Evolutionary conservation across 495 filamentous ascomycete genomes (phyloP).

Genomic region (Delitschia confertaspora): DNA sequence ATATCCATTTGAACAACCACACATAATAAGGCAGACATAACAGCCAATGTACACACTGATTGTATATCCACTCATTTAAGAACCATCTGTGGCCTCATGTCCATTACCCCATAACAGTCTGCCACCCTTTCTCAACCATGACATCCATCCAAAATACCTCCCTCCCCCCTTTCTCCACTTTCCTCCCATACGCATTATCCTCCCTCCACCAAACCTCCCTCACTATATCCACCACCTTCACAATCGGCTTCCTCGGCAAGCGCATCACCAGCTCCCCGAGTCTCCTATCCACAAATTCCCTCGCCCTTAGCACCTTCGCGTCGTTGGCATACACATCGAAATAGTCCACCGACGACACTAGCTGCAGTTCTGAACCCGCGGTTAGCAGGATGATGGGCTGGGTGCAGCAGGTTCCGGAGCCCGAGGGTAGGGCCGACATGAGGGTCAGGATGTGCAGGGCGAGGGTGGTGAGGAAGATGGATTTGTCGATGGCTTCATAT

Average conservation of each 20-base stretch:
- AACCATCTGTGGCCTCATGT: no score
- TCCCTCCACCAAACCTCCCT: slow-evolving; percentile 45
- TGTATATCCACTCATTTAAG: no score
- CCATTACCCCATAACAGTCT: slow-evolving; percentile 51
- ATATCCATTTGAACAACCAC: no score
- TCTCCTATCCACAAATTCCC: slow-evolving; percentile 42
- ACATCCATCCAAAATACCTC: slow-evolving; percentile 48
- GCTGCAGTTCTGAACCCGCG: slow-evolving; percentile 43
- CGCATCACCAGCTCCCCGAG: slow-evolving; percentile 42
- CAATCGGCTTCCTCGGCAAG: slow-evolving; percentile 46
- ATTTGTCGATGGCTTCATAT: slow-evolving; percentile 29
- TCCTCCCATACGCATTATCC: no score
- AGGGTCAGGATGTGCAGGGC: slow-evolving; percentile 45
- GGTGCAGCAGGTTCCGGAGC: slow-evolving; percentile 47
- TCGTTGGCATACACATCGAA: slow-evolving; percentile 39
- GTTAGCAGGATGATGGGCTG: slow-evolving; percentile 48
- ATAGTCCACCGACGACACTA: slow-evolving; percentile 26
- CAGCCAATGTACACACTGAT: no score
- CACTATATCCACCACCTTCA: slow-evolving; percentile 41
- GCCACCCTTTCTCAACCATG: slow-evolving; percentile 50
- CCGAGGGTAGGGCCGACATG: slow-evolving; percentile 43
- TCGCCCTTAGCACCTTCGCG: slow-evolving; percentile 41
- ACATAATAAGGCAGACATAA: no score
- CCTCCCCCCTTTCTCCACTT: no score
- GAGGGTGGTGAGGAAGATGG: slow-evolving; percentile 45